Conservation (phyloP, 2,329 filamentous ascomycete genomes). For the Aspergillus spinulosporus region DNA sequence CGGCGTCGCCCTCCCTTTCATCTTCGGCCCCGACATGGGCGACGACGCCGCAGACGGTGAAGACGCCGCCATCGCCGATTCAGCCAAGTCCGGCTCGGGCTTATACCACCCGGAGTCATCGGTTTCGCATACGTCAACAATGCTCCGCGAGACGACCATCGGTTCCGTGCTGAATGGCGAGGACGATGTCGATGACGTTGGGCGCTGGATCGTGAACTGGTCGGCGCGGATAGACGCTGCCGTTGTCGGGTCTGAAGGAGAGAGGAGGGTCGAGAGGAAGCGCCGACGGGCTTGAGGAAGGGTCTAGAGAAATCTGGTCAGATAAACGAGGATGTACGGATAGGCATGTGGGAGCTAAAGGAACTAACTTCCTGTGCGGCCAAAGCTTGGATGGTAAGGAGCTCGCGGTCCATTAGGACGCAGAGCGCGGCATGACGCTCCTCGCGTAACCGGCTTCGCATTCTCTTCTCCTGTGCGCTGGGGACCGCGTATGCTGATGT, state of each 20-base stretch:
- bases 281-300: conserved; percentile 41
- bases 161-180: conserved; percentile 5
- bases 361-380: conserved; percentile 38
- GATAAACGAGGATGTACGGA: neutral
- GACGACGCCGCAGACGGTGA: neutral
- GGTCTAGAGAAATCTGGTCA: conserved; percentile 28
- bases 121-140: conserved; percentile 26
- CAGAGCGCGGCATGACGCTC: conserved; percentile 40
- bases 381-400: conserved; percentile 43
- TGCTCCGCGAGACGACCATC: conserved; percentile 18
- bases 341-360: neutral
- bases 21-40: neutral
- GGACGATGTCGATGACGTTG: neutral
- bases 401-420: conserved; percentile 41
- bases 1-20: conserved; percentile 16
- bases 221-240: conserved; percentile 32
- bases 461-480: conserved; percentile 24
- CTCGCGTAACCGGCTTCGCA: conserved; percentile 31
- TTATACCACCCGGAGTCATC: conserved; percentile 27
- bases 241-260: conserved; percentile 27
- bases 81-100: conserved; percentile 1
- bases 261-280: conserved; percentile 38
- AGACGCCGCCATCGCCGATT: neutral
- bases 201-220: conserved; percentile 28
- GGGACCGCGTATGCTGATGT: conserved; percentile 17